A percentile compares a stretch with the other conserved stretches of the same genome.
These are phyloP conservation scores for Capsicum pubescens DNA, from an alignment of 257 asterid genomes.

Conservation along the genomic window DNA sequence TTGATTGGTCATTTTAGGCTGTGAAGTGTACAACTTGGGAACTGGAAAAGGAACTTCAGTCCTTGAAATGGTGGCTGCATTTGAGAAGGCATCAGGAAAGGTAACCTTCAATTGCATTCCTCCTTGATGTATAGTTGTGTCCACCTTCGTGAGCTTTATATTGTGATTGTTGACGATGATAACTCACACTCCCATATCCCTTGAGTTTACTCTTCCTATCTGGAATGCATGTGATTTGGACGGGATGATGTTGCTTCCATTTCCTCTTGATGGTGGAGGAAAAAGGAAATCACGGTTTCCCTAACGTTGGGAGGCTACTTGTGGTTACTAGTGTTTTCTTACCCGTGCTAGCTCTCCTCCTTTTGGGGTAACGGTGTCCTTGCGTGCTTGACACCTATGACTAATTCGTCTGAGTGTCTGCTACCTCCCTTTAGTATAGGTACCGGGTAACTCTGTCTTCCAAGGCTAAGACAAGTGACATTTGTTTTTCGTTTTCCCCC, in stretches of 20 bases:
- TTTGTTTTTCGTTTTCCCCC: neutral
- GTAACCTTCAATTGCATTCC: conserved; percentile 38
- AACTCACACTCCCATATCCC: neutral
- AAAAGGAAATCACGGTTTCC: neutral
- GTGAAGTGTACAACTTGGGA: conserved; percentile 97
- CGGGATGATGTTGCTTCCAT: neutral
- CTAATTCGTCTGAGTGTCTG: neutral
- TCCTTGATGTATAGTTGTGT: neutral
- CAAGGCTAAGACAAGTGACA: neutral
- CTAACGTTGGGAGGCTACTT: neutral
- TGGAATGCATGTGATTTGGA: neutral
- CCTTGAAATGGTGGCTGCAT: conserved; percentile 95
- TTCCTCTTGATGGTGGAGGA: neutral
- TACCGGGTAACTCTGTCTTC: neutral
- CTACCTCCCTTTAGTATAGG: neutral
- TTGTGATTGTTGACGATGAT: neutral
- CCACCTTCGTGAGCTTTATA: neutral
- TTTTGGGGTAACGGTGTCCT: neutral
- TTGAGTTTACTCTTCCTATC: neutral
- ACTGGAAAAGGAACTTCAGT: conserved; percentile 99
- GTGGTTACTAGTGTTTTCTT: conserved; percentile 7
- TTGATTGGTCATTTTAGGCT: conserved; percentile 54
- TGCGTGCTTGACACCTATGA: neutral
- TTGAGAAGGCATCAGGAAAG: conserved; percentile 98
- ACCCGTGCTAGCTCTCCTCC: neutral